Base-by-base conservation (phyloP, 768 basidiomycete species). In the Holtermannia corniformis region DNA sequence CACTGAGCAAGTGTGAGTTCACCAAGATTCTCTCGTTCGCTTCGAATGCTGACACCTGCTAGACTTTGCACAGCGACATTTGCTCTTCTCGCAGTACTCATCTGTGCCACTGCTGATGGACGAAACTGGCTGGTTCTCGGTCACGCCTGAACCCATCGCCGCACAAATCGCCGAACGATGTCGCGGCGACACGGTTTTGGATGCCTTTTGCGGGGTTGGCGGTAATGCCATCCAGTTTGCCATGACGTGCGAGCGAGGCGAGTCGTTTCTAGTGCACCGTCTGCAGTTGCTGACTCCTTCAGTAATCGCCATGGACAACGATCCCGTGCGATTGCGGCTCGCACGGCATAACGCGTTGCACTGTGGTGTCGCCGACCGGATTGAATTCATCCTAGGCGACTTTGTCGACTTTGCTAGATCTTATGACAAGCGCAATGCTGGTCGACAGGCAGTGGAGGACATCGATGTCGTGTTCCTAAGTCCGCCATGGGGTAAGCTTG, bases 191-290 rank as follows among this genome's bases (percentile, higher is more conserved):
- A 56, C 61, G 20, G 56, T 67, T 1, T 42, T 63, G 3, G 95
- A 97, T 66, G 88, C 91, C 0, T 99, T 97, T 70, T 96, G 92
- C 65, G 95, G 95, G 0, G 92, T 97, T 0, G 95, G 95, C 23
- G 95, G 93, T 14, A 99, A 99, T 64, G 82, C 93, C 0, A 97
- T 99, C 52, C 89, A 91, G 3, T 96, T 99, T 72, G 95, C 95
- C 2, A 81, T 85, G 69, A 95, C 91, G 2, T 99, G 95, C 74
- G 86, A 93, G 68, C 75, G 86, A 72, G 93, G 93, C 95, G 63
- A 54, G 83, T 71, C 37, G 2, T 41, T 28, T 19, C 10, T 24
- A 3, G 12, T 11, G 20, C 22, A 37, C 42, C 28, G 14, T 47
- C 23, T n/a, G 10, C 37, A 19, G 14, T 3, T 11, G 13, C 24